Conservation (phyloP, 1,284 basidiomycete genomes). For the Stygiomarasmius scandens region DNA sequence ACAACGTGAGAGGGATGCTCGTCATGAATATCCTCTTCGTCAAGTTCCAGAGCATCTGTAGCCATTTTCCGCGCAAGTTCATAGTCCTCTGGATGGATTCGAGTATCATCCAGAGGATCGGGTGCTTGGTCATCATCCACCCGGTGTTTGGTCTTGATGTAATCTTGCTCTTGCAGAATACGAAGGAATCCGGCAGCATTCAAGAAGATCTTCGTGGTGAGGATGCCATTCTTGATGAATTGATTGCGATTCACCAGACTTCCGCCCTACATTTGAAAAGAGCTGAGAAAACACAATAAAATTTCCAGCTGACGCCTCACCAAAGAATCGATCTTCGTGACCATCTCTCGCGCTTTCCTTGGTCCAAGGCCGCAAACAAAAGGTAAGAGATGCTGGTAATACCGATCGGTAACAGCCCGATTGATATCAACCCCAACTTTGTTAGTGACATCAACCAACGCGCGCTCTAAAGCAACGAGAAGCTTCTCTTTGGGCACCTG, state of each 20-base stretch:
- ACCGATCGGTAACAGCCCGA: slow-evolving; percentile 82
- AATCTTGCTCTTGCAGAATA: slow-evolving; percentile 74
- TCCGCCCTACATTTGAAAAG: slow-evolving; percentile 61
- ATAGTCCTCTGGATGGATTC: slow-evolving; percentile 98
- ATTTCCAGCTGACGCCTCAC: slow-evolving; percentile 43
- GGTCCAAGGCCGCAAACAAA: slow-evolving; percentile 95
- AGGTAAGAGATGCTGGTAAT: slow-evolving; percentile 86
- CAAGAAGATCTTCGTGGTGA: slow-evolving; percentile 87
- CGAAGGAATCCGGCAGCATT: slow-evolving; percentile 92
- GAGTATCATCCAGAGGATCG: slow-evolving; percentile 93
- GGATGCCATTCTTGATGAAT: slow-evolving; percentile 78
- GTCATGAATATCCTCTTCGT: slow-evolving; percentile 92
- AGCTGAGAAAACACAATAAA: neutral
- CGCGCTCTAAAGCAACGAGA: slow-evolving; percentile 80
- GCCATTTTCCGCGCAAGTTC: slow-evolving; percentile 99
- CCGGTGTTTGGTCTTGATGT: slow-evolving; percentile 64
- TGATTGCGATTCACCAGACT: slow-evolving; percentile 83
- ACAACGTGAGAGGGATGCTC: slow-evolving; percentile 90
- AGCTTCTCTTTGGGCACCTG: slow-evolving; percentile 89
- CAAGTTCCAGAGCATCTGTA: slow-evolving; percentile 92
- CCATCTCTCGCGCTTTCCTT: slow-evolving; percentile 87
- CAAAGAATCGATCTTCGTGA: slow-evolving; percentile 79
- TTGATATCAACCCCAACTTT: slow-evolving; percentile 97
- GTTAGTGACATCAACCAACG: slow-evolving; percentile 89
- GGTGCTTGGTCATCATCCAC: slow-evolving; percentile 73